These are phyloP conservation scores for Colletotrichum tabaci DNA, from an alignment of 2,329 filamentous ascomycete genomes.

Conservation along the genomic window DNA sequence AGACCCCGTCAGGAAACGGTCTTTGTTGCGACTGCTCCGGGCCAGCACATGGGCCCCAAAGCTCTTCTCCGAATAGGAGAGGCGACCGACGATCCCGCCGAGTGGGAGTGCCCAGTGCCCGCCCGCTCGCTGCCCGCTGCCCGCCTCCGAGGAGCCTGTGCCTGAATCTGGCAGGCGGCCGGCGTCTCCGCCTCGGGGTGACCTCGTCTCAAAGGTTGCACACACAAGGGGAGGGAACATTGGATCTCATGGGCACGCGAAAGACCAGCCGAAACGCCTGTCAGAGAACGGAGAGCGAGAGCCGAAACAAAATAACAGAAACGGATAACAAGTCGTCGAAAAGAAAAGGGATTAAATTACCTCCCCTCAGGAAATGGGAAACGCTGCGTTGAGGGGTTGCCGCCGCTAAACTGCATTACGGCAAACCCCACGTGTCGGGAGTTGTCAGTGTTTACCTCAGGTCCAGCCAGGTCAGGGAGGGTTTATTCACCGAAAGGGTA, in stretches of 20 bases:
- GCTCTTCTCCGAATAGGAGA: too few species aligned
- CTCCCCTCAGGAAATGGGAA: conserved; percentile 8
- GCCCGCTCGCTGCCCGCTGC: too few species aligned
- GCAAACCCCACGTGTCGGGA: conserved; percentile 37
- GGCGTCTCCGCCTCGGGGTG: too few species aligned
- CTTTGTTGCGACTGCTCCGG: background rate
- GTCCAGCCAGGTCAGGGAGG: conserved; percentile 12
- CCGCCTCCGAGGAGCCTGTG: too few species aligned
- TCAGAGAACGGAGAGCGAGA: conserved; percentile 4
- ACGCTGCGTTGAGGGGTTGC: conserved; percentile 27
- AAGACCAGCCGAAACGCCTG: conserved; percentile 6
- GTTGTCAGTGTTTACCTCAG: conserved; percentile 21
- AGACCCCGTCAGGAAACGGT: background rate
- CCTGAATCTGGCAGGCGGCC: too few species aligned
- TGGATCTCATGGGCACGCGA: background rate
- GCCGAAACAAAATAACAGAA: conserved; percentile 6
- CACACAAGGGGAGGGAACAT: background rate
- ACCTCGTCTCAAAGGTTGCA: background rate
- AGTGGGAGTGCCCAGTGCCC: too few species aligned
- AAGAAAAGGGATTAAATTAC: conserved; percentile 1
- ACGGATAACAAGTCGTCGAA: background rate
- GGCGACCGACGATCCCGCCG: too few species aligned
- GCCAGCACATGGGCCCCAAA: too few species aligned
- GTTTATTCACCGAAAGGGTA: conserved; percentile 35
- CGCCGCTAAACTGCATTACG: conserved; percentile 39